Evolutionary conservation across 1,139 yeast species (phyloP), one percentile per base, ranked within the genome.

Genomic region (Yamadazyma diospyri): DNA sequence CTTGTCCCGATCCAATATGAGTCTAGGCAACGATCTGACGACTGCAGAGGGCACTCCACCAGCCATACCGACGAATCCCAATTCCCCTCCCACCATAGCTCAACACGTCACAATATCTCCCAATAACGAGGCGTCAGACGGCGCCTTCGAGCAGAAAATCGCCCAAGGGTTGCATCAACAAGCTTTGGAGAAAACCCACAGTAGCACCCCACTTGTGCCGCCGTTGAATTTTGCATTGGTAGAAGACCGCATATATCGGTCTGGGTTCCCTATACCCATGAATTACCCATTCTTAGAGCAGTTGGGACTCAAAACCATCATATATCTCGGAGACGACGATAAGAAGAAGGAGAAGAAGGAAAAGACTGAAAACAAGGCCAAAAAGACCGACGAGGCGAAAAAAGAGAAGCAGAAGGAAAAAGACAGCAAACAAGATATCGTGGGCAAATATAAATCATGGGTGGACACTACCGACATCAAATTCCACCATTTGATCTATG

Each of bases 181-280:
- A n/a, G n/a, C n/a, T n/a, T n/a, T n/a, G n/a, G n/a, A n/a, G n/a
- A n/a, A n/a, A n/a, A n/a, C n/a, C n/a, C n/a, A n/a, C n/a, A n/a
- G n/a, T n/a, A n/a, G n/a, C n/a, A n/a, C n/a, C n/a, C n/a, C n/a
- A 30, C 56, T 59, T 42, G 94, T 87, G 6, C 97, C 98, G 2
- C 98, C 98, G 2, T 68, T 92, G 45, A 88, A 88, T 59, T 89
- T 89, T 52, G 77, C 95, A 1, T 73, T 86, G 13, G 95, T 89
- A 2, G 95, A 86, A 43, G 89, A 85, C 39, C 80, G 86, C 5
- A 76, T 92, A 12, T 92, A 88, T 55, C 66, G 98, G 22, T 82
- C 94, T 2, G 98, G 98, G 3, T 94, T 88, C 51, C 98, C 98
- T 3, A 84, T 87, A 64, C 84, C 85, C 1, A 73, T 81, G 46